phyloP scores from a whole-genome alignment of 805 yeast species.

The Brettanomyces bruxellensis region DNA sequence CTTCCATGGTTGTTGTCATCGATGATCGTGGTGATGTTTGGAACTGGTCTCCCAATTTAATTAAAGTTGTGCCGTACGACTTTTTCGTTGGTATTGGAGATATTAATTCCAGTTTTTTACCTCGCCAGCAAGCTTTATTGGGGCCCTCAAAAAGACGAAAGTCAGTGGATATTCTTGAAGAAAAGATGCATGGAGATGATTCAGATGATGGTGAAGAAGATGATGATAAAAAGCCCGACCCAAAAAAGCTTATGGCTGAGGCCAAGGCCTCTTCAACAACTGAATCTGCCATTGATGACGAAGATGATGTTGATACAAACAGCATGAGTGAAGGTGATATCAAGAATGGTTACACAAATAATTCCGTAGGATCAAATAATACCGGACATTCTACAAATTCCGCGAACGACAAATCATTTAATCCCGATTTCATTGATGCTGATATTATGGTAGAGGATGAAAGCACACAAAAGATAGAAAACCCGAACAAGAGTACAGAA shows the following conservation, averaged over 20 bases:
- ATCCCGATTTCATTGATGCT: constrained; percentile 1
- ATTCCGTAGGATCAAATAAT: too few species aligned
- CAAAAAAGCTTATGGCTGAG: neutral
- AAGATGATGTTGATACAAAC: neutral
- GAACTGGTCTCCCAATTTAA: constrained; percentile 91
- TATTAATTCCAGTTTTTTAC: constrained; percentile 86
- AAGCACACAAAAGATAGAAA: constrained; percentile 1
- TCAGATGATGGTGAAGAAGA: constrained; percentile 22
- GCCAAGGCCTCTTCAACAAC: constrained; percentile 7
- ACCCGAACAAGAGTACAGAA: constrained; percentile 10
- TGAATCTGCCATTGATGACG: constrained; percentile 9
- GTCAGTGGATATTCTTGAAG: constrained; percentile 49
- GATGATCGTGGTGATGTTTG: constrained; percentile 99
- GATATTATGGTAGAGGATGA: constrained; percentile 3
- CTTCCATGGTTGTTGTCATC: constrained; percentile 91
- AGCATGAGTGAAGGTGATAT: constrained; percentile 9
- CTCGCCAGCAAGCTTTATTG: constrained; percentile 53
- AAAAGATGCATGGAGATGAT: constrained; percentile 20
- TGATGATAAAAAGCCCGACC: constrained; percentile 7
- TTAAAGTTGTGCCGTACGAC: constrained; percentile 91
- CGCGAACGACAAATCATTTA: constrained; percentile 12
- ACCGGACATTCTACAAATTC: too few species aligned
- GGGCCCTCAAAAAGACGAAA: constrained; percentile 60
- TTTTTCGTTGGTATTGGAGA: constrained; percentile 97
- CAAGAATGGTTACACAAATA: neutral